Evolutionary conservation across 2,329 filamentous ascomycete genomes (phyloP), one percentile per base, ranked within the genome.

Genomic region (Bipolaris gigantea): DNA sequence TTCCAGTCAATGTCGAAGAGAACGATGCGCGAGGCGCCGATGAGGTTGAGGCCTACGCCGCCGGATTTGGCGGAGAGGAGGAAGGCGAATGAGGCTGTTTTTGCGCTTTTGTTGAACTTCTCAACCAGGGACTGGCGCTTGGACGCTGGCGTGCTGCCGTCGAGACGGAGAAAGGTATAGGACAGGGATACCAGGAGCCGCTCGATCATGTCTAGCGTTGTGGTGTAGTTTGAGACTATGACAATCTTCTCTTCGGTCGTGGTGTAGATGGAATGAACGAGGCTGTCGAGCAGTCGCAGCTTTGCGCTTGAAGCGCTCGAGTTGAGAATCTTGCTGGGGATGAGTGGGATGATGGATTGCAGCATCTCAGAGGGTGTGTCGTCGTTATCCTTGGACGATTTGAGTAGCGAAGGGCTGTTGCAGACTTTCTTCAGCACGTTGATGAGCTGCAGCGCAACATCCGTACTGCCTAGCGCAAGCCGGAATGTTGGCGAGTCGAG

Each of bases 1-100:
- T 90, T 90, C 88, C 88, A 90, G 72, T 90, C 88, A 8, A 88
- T 83, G 62, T 90, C 88, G 62, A 89, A 90, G 1, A 90, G 81
- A 5, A 90, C 77, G 2, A 90, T 80, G 19, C 88, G 82, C 30
- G 85, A 88, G 5, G 87, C 88, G 9, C 88, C 88, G 45, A 88
- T 86, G 4, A 90, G 79, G 63, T 90, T 90, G 41, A 90, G 77
- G 1, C 88, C 88, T 1, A 84, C 81, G 3, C 88, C 88, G 5
- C 88, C 88, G 36, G 86, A 85, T 71, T 89, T 90, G 2, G 88
- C 87, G 15, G 87, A 90, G 0, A 90, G 81, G 3, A 90, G 77
- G 63, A 90, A 89, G 1, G 87, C 86, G 63, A 90, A 89, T 44
- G 77, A 81, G 5, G 79, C 74, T n/a, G 75, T 76, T 36, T 81